Base-by-base conservation (phyloP, 768 basidiomycete genomes). In the Suillus sp. region DNA sequence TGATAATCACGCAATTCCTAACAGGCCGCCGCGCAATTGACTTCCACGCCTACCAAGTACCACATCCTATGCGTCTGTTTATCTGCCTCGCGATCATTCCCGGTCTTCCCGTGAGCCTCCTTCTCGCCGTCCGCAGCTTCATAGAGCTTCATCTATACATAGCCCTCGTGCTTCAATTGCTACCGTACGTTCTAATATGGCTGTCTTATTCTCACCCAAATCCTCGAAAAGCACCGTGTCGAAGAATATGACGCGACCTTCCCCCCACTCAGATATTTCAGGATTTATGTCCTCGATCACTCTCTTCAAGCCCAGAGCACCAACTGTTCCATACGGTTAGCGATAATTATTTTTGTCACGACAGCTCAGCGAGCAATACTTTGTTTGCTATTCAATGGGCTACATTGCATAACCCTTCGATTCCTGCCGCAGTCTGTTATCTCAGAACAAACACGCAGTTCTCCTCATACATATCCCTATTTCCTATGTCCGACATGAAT, bases 181-280 rank as follows among this genome's bases (percentile, higher is more conserved):
- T 10, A 20, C 69, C 50, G 63, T 30, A n/a, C 40, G 62, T 59
- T 65, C 48, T 30, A 27, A 66, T 61, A 60, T 51, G 66, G 71
- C 47, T 65, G 58, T n/a, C 50, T 60, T 58, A 62, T 63, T 64
- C 66, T 64, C 57, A 37, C 50, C 48, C 16, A 62, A 67, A 64
- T 68, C 50, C 55, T 75, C 72, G 69, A 75, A 74, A 75, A 74
- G 70, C 67, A 68, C 72, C 71, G 71, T 43, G 63, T 74, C 73
- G 73, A 74, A 70, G 73, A 62, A 62, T 20, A 22, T n/a, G 62
- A 42, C 34, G 20, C 37, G 35, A 35, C 56, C 50, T 54, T 51
- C 55, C 63, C 64, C 56, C 63, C 60, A 30, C 56, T 57, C 38
- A 61, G 74, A 65, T 75, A 74, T 74, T 75, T 71, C 69, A 63